Percentiles rank a stretch among this genome's conserved stretches.
Evolutionary conservation across 148 eudicot genomes (phyloP).

Genomic region (Vaccinium corymbosum): DNA sequence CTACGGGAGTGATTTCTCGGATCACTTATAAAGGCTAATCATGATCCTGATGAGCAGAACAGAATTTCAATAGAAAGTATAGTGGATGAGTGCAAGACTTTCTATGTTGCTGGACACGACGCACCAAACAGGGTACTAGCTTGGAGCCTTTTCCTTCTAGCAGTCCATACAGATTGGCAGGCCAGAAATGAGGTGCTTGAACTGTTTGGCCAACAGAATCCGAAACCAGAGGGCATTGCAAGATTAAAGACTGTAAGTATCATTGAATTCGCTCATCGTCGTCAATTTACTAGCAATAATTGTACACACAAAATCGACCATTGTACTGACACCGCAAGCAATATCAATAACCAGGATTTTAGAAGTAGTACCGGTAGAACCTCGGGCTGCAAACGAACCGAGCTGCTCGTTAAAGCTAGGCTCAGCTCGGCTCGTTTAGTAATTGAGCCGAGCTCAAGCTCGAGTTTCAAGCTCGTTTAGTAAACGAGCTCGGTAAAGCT

Average conservation of each 20-base stretch:
- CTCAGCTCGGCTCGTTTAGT: too few species aligned
- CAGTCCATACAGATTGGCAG: conserved; percentile 14
- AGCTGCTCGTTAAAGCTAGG: too few species aligned
- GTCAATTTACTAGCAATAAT: too few species aligned
- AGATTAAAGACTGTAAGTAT: conserved; percentile 6
- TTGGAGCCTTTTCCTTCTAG: conserved; percentile 1
- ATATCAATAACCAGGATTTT: too few species aligned
- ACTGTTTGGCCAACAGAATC: neutral
- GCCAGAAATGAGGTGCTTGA: conserved; percentile 8
- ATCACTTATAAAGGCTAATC: neutral
- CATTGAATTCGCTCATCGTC: neutral
- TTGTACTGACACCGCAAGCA: too few species aligned
- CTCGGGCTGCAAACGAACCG: too few species aligned
- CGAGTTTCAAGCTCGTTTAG: too few species aligned
- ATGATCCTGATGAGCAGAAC: neutral
- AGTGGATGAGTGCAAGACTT: conserved; percentile 4
- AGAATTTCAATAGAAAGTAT: neutral
- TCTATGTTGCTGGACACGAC: conserved; percentile 3
- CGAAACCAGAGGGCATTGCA: neutral
- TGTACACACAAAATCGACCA: too few species aligned
- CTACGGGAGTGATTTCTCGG: conserved; percentile 6
- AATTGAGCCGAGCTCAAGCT: too few species aligned
- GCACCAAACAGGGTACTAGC: neutral
- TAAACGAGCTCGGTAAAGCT: too few species aligned
- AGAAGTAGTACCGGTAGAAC: too few species aligned